Evolutionary conservation across 371 early-diverging fungal species (phyloP), one percentile per base, ranked within the genome.

Genomic region (Lichtheimia hyalospora): DNA sequence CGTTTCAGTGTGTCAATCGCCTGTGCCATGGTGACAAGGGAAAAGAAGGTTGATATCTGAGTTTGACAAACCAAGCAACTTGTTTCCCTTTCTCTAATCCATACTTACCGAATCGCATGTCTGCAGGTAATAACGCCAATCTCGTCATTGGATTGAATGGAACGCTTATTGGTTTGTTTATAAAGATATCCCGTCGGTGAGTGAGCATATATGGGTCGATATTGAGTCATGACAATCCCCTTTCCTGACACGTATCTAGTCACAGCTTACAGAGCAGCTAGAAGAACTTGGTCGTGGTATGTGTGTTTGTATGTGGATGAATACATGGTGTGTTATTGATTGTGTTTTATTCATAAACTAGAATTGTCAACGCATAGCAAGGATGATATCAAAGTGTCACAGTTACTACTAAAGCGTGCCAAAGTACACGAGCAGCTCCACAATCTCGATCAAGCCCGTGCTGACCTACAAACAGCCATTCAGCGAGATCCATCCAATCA

Each of bases 381-480:
- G 3, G 58, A 72, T 56, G 64, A 69, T 34, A 40, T 60, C n/a
- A 28, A 43, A 4, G 64, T 63, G 20, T 58, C 69, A 12, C 23
- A 46, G 5, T 52, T 67, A 23, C 54, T 77, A 20, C 6, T 74
- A 0, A 59, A 77, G 61, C 71, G 84, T 39, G 82, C 79, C 14
- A 34, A 34, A 13, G 63, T 70, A 0, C 72, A 71, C n/a, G 65
- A 76, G 28, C 28, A 58, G 3, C 57, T 73, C 3, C 57, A 68
- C 12, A 64, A 69, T 12, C 52, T 66, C 7, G 72, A 73, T 21
- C 52, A 58, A 15, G 79, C 84, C 0, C 53, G 66, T 7, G 61
- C 69, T 20, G 84, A 83, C 54, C 52, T 78, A 15, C 66, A 69
- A 43, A 58, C 66, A 10, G 82, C 77, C 0, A 42, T 83, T 15